Evolutionary conservation across 2,329 filamentous ascomycete species (phyloP).

Genomic region (Fragosphaeria purpurea): DNA sequence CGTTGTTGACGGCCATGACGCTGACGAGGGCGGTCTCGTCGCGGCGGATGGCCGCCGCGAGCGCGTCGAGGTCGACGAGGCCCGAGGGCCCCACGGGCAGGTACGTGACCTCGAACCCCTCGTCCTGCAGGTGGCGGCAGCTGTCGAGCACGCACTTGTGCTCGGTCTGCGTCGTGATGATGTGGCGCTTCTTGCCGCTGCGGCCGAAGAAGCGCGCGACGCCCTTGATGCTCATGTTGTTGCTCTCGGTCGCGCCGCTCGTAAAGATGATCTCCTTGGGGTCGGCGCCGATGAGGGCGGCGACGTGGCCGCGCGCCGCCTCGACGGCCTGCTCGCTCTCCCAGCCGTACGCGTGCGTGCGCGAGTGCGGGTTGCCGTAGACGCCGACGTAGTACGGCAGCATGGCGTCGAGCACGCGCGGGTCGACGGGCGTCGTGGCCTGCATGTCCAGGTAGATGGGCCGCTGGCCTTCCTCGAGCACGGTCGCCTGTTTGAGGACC

Average conservation of each 20-base stretch:
- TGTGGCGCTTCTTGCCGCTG: conserved; percentile 93
- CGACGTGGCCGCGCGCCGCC: conserved; percentile 72
- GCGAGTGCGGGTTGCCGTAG: conserved; percentile 94
- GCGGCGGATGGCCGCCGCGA: conserved; percentile 81
- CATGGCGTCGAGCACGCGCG: conserved; percentile 92
- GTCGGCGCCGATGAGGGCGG: conserved; percentile 81
- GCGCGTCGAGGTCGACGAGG: conserved; percentile 71
- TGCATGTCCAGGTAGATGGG: conserved; percentile 99
- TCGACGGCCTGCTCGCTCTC: conserved; percentile 94
- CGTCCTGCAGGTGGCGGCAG: conserved; percentile 91
- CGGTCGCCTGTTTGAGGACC: conserved; percentile 80
- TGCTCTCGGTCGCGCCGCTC: conserved; percentile 94
- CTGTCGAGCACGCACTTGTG: conserved; percentile 99
- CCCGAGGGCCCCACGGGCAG: conserved; percentile 81
- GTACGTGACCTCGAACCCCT: conserved; percentile 96
- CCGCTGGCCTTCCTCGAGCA: conserved; percentile 85
- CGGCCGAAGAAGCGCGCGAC: conserved; percentile 92
- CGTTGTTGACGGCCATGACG: conserved; percentile 99
- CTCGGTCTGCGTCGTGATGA: conserved; percentile 94
- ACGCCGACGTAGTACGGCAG: conserved; percentile 86
- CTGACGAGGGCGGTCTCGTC: conserved; percentile 79
- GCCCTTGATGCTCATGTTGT: conserved; percentile 99
- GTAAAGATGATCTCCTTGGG: conserved; percentile 99
- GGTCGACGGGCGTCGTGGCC: conserved; percentile 90
- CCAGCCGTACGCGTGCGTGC: conserved; percentile 97